Base-by-base conservation (phyloP, 306 rosid genomes). In the Sicyos edulis region DNA sequence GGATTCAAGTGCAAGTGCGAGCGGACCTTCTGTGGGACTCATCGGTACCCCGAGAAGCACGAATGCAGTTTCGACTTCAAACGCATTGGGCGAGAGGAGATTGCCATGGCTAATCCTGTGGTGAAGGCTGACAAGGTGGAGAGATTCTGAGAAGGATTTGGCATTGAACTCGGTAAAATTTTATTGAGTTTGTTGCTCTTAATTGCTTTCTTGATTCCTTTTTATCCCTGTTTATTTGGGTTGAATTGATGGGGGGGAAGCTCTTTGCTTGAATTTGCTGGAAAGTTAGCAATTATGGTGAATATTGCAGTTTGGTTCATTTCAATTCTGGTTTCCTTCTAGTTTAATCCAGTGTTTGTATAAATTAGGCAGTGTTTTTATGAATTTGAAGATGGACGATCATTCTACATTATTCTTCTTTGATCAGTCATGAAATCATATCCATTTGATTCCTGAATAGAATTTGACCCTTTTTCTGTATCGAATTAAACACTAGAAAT, bases 1-100 rank as follows among this genome's bases (percentile, higher is more conserved):
- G 93, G 93, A 6, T 86, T 88, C 55, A 22, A 19, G 19, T 88
- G 92, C 83, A 88, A 78, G 82, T 88, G 92, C 73, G 90, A 84
- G 56, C 16, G 47, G 5, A 83, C 83, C 10, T 85, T 76, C 77
- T 88, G 92, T 24, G 87, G 83, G 52, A 24, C 52, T 10, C 92
- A 88, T 12, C 81, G 92, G 52, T 82, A 83, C 64, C 85, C 92
- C 2, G 90, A 88, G 80, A 83, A 77, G 60, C 92, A 88, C 50
- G 62, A 73, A 0, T 88, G 92, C 26, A 13, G 76, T 15, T 85
- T 72, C 29, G 90, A 88, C 52, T 88, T 76, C 84, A 83, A 77
- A 68, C 19, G 1, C 7, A 10, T 8, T 5, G 89, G 78, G 0
- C 86, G 88, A 16, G 86, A 88, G 3, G 84, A 68, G 3, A 85